Evolutionary conservation across 768 basidiomycete species (phyloP).

Genomic region (Collybia sordida): DNA sequence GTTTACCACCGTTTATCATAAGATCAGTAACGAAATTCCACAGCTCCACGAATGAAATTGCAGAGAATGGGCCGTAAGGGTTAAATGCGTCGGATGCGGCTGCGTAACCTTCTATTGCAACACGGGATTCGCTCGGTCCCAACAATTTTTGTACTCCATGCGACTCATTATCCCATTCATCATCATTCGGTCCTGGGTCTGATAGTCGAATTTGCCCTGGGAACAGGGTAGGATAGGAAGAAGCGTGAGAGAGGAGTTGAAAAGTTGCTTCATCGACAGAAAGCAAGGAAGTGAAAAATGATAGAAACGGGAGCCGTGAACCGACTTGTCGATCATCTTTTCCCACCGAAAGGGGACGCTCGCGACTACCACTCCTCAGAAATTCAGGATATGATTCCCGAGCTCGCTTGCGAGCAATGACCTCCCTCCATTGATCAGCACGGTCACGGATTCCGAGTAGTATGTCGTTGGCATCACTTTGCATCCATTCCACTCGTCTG

Average conservation of each 20-base stretch:
- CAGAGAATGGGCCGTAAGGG: neutral
- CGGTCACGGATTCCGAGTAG: neutral
- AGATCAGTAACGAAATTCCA: constrained; percentile 8
- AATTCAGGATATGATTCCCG: neutral
- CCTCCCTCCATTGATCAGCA: neutral
- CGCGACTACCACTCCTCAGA: no score
- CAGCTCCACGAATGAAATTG: constrained; percentile 1
- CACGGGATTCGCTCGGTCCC: neutral
- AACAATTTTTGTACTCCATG: constrained; percentile 4
- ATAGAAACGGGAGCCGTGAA: constrained; percentile 34
- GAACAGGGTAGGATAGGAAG: constrained; percentile 31
- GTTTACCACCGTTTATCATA: constrained; percentile 7
- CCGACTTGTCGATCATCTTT: constrained; percentile 19
- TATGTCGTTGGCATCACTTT: neutral
- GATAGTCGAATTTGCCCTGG: constrained; percentile 15
- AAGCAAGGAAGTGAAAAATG: constrained; percentile 34
- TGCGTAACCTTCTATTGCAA: neutral
- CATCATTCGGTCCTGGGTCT: neutral
- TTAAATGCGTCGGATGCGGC: neutral
- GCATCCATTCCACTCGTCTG: neutral
- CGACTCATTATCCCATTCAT: neutral
- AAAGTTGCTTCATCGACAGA: constrained; percentile 35
- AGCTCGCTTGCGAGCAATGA: neutral
- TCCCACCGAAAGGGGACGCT: no score
- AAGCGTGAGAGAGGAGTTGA: constrained; percentile 31